Evolutionary conservation across 2,329 filamentous ascomycete genomes (phyloP).

Genomic region (Rhexocercosporidium sp.): DNA sequence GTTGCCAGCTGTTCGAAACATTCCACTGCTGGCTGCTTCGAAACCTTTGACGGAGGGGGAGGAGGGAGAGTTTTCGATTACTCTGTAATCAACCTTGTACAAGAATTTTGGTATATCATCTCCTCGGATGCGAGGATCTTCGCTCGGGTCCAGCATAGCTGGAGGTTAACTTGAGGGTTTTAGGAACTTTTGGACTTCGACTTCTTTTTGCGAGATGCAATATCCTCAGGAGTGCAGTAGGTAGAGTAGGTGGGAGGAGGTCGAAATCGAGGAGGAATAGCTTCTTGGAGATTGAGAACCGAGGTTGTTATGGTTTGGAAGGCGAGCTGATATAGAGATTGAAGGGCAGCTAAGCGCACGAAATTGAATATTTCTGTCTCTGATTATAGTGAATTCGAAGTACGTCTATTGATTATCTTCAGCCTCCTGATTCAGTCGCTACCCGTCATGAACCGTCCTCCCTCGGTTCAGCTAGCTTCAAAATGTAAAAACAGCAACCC

Average conservation of each 20-base stretch:
- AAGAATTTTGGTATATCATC: neutral
- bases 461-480: too few species aligned
- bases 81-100: neutral
- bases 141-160: neutral
- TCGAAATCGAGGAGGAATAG: neutral
- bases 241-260: neutral
- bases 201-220: neutral
- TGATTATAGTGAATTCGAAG: slow-evolving; percentile 1
- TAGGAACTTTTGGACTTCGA: too few species aligned
- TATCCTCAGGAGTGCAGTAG: neutral
- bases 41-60: neutral
- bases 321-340: neutral
- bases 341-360: neutral
- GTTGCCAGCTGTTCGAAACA: neutral
- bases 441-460: neutral
- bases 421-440: neutral
- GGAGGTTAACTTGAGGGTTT: too few species aligned
- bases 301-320: neutral
- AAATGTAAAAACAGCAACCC: too few species aligned
- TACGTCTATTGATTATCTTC: neutral
- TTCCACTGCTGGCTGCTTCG: neutral
- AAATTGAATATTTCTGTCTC: neutral
- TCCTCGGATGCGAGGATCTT: neutral
- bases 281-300: neutral
- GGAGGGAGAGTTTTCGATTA: neutral